Evolutionary conservation across 257 asterid species (phyloP).

Genomic region (Thymus quinquecostatus): DNA sequence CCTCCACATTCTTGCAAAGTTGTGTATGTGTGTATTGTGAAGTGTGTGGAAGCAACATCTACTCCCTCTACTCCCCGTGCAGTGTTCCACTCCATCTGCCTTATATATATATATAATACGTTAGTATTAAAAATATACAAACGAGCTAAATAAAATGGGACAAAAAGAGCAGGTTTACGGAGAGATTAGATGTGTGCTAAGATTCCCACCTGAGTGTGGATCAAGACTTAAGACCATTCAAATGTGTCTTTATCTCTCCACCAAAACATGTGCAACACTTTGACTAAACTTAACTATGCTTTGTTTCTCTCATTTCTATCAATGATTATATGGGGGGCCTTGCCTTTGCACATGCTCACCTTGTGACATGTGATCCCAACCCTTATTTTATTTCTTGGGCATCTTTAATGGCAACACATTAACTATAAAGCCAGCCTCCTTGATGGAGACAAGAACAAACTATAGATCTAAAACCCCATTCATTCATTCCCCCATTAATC

Average conservation of each 20-base stretch:
- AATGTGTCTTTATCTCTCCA: constrained; percentile 49
- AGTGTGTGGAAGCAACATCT: constrained; percentile 22
- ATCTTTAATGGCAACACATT: constrained; percentile 43
- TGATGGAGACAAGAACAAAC: constrained; percentile 55
- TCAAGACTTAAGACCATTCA: constrained; percentile 35
- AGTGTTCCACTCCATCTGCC: too few species aligned
- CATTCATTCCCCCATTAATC: constrained; percentile 19
- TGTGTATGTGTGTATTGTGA: neutral
- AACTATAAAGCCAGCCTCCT: constrained; percentile 59
- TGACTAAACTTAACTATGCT: constrained; percentile 41
- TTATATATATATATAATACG: too few species aligned
- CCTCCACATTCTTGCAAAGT: neutral
- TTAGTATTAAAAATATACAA: too few species aligned
- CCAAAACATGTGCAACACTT: constrained; percentile 63
- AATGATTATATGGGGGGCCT: constrained; percentile 62
- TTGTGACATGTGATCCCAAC: constrained; percentile 45
- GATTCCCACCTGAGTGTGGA: constrained; percentile 35
- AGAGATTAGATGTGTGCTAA: constrained; percentile 3
- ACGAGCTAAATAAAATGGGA: too few species aligned
- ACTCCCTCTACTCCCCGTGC: too few species aligned
- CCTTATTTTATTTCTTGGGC: constrained; percentile 39
- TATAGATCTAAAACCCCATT: constrained; percentile 40
- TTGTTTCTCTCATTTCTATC: constrained; percentile 30
- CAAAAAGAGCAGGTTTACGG: too few species aligned
- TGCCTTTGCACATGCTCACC: constrained; percentile 64